A percentile compares a stretch with the other conserved stretches of the same genome.
phyloP scores from a whole-genome alignment of 305 asterid genomes.

The Plantago coronopus region DNA sequence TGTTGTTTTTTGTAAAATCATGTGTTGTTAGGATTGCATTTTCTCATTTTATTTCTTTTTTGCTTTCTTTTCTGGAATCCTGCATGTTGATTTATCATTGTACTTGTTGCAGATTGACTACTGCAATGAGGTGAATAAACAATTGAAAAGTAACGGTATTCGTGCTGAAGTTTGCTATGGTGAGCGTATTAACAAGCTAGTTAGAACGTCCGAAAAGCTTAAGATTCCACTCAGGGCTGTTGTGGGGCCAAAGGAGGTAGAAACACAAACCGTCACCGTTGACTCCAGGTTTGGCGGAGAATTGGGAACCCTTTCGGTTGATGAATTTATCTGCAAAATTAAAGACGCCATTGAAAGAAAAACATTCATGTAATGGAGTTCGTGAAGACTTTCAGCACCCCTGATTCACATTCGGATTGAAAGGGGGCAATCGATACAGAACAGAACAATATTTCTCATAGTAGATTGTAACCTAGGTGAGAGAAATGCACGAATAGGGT shows the following conservation, averaged over 20 bases:
- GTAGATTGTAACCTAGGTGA: no score
- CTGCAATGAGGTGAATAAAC: slow-evolving; percentile 58
- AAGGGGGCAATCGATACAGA: background rate
- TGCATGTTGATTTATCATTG: slow-evolving; percentile 19
- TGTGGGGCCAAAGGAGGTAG: slow-evolving; percentile 79
- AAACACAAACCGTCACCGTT: slow-evolving; percentile 58
- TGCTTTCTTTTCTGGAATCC: background rate
- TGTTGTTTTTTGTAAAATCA: background rate
- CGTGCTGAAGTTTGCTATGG: slow-evolving; percentile 75
- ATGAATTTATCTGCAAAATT: slow-evolving; percentile 51
- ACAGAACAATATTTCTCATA: no score
- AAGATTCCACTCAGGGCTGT: slow-evolving; percentile 91
- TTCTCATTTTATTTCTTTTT: background rate
- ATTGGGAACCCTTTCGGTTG: slow-evolving; percentile 66
- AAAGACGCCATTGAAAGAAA: slow-evolving; percentile 53
- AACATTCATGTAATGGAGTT: slow-evolving; percentile 36
- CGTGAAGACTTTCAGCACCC: background rate
- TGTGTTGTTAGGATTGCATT: background rate
- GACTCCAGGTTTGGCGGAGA: slow-evolving; percentile 83
- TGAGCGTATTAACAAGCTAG: slow-evolving; percentile 76
- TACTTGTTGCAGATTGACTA: slow-evolving; percentile 56
- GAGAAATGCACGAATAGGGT: no score
- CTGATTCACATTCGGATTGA: background rate
- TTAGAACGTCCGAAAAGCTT: slow-evolving; percentile 78
- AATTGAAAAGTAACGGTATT: slow-evolving; percentile 57